phyloP scores from a whole-genome alignment of 192 early-diverging fungal species.

The Mortierella antarctica region DNA sequence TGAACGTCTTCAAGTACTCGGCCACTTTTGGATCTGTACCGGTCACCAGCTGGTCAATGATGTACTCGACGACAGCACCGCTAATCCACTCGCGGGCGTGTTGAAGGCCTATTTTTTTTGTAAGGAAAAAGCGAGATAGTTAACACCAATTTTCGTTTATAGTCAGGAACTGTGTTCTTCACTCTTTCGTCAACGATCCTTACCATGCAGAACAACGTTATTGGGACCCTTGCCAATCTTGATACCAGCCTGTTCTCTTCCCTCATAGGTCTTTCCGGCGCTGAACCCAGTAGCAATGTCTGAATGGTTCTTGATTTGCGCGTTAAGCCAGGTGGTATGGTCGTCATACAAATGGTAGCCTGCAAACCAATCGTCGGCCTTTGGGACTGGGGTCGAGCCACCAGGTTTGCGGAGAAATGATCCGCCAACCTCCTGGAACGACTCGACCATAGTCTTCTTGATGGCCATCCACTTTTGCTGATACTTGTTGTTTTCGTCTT shows the following conservation, averaged over 20 bases:
- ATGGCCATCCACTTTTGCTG: conserved; percentile 11
- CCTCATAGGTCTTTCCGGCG: conserved; percentile 34
- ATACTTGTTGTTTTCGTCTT: conserved; percentile 15
- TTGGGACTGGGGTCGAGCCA: background rate
- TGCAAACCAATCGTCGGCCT: conserved; percentile 25
- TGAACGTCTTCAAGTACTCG: conserved; percentile 54
- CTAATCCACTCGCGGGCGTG: conserved; percentile 71
- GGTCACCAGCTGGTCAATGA: conserved; percentile 36
- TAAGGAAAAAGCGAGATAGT: too few relatives aligned
- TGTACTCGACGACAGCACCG: conserved; percentile 25
- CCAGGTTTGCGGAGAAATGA: background rate
- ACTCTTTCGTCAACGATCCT: background rate
- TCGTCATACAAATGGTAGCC: conserved; percentile 41
- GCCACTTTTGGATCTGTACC: conserved; percentile 40
- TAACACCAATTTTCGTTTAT: background rate
- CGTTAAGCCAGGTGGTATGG: conserved; percentile 27
- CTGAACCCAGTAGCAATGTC: conserved; percentile 17
- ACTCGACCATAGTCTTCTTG: conserved; percentile 14
- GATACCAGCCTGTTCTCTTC: conserved; percentile 31
- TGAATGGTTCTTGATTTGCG: conserved; percentile 28
- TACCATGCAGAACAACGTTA: conserved; percentile 48
- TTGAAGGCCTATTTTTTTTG: conserved; percentile 25
- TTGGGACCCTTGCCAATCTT: conserved; percentile 46
- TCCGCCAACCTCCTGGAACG: background rate
- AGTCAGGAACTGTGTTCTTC: too few relatives aligned